Base-by-base conservation (phyloP, 768 basidiomycete genomes). In the Rhizopogon sp. region DNA sequence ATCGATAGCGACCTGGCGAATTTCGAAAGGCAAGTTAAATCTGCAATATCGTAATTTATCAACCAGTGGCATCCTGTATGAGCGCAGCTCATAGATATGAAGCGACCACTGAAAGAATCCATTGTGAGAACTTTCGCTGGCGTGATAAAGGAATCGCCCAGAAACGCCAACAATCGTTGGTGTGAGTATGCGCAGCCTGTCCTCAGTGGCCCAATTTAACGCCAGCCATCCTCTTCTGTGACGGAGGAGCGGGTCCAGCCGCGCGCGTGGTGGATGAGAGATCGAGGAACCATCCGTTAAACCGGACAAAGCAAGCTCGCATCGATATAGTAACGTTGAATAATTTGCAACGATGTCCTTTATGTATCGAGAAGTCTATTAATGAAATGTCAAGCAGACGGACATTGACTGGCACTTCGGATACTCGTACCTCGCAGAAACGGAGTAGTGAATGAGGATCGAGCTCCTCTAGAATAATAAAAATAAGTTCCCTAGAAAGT, bases 161-260 rank as follows among this genome's bases (percentile, higher is more conserved):
- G 68, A 65, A 42, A 70, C 63, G 31, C 68, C 68, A 29, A 70
- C 62, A 54, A 70, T 71, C 46, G 66, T 70, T 46, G 68, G 68
- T 11, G 68, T 68, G 20, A 60, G 56, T 37, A 71, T 69, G 35
- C 52, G 54, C 54, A 70, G 63, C 49, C 39, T 70, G 64, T 70
- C 68, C 52, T 70, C 70, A 39, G 63, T 55, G 20, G 58, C 59
- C 60, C 64, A 67, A 60, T 59, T 64, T 58, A 70, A 59, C 13
- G 68, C 66, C 25, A 70, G 60, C 68, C 68, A 70, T 43, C 70
- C 68, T 58, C 66, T 63, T 53, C 70, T 71, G 31, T 70, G 56
- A 7, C 58, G 54, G 33, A 70, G 68, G 51, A 70, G 63, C 37
- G 64, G 57, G 51, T 65, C 63, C 54, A 71, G 68, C 49, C 66